Evolutionary conservation across 257 asterid species (phyloP), one percentile per base, ranked within the genome.

Genomic region (Solanum pennellii): DNA sequence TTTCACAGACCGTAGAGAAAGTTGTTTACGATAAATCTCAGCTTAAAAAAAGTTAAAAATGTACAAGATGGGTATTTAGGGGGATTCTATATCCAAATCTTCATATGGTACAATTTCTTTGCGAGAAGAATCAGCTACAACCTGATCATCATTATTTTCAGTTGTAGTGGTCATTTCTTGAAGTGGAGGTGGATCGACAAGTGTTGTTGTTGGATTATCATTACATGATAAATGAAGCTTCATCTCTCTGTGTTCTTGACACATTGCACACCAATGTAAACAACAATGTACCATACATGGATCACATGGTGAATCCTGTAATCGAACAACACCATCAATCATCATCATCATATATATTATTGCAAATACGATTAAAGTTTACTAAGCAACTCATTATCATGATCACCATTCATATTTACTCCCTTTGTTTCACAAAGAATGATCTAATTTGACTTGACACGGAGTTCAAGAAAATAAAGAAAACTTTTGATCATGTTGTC

Each of bases 221-320:
- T 77, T 82, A 10, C 92, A 93, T 12, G 90, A 83, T 5, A 96
- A 86, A 86, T 91, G 96, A 21, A 89, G 84, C 82, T 88, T 93
- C 94, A 92, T 88, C 91, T 96, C 98, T 86, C 99, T 89, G 16
- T 92, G 92, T 86, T 96, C 99, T 42, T 96, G 99, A 88, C 99
- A 96, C 84, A 95, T 83, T 11, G 99, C 99, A 88, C 99, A 95
- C 99, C 98, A 94, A 87, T 96, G 98, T 44, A 95, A 88, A 88
- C 96, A 93, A 87, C 97, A 95, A 65, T 95, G 99, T 89, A 95
- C 97, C 91, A 93, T 37, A 86, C 98, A 94, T 8, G 99, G 97
- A 72, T 96, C 98, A 82, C 99, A 96, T 1, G 98, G 98, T 4
- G 95, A 86, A 86, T 95, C 98, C 98, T 95, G 88, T 88, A 37